Evolutionary conservation across 2,329 filamentous ascomycete species (phyloP), one percentile per base, ranked within the genome.

Genomic region (Epichloe sp.): DNA sequence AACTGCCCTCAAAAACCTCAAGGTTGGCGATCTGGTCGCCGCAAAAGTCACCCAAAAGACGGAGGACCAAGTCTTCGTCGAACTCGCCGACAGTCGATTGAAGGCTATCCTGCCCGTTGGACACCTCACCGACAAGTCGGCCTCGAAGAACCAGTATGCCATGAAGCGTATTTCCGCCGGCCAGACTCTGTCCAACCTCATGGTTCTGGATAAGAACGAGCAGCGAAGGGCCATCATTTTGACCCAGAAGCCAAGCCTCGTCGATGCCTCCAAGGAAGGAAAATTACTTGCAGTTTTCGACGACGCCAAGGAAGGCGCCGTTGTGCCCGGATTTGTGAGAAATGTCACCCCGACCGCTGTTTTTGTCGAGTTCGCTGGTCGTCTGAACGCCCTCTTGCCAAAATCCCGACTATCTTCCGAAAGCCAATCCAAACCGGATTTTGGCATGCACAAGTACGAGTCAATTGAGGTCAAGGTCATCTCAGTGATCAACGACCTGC

Each of bases 301-400:
- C 21, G 80, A 91, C 56, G 76, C 88, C 19, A 78, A 81, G 56
- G 76, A 85, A 56, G 86, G 86, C 34, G 75, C 79, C 36, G 70
- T 80, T 23, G 77, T 88, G 7, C 78, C 81, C 53, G 91, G 90
- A 5, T 95, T 91, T 59, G 81, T 98, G 26, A 83, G 84, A 53
- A 94, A 93, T 60, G 85, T 95, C 49, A 90, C 88, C 0, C 71
- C 79, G 2, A 86, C 85, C 8, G 88, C 86, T 43, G 75, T 90
- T 11, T 97, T 95, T 60, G 79, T 96, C n/a, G 85, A 94, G 61
- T 96, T 96, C 65, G 81, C 83, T 41, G 85, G 83, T 58, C 81
- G 79, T 36, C 69, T 95, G 17, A 85, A 82, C 44, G 91, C 87
- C 14, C 71, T 96, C 42, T 71, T 96, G 34, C 88, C 89, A 38